Evolutionary conservation across 441 rosid genomes (phyloP).

Genomic region (Melastoma candidum): DNA sequence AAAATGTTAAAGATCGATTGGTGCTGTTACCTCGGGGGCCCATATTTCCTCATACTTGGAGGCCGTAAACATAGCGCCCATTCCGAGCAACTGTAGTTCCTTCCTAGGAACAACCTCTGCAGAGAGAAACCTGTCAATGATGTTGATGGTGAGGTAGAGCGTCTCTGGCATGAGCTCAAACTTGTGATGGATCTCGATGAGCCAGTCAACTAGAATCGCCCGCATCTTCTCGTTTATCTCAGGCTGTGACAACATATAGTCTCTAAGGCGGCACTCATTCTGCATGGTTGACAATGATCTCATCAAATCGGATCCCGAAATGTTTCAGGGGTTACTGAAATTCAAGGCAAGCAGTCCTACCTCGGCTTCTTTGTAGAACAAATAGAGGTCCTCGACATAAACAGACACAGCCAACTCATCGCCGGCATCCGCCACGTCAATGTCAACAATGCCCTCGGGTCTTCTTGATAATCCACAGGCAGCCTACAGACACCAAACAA

Average conservation of each 20-base stretch:
- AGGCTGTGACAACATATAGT: slow-evolving; percentile 61
- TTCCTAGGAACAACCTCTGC: slow-evolving; percentile 46
- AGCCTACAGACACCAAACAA: slow-evolving; percentile 28
- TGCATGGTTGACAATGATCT: slow-evolving; percentile 7
- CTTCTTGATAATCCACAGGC: slow-evolving; percentile 45
- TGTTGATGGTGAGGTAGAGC: slow-evolving; percentile 68
- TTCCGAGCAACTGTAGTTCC: slow-evolving; percentile 73
- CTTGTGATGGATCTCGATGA: slow-evolving; percentile 71
- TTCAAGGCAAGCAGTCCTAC: slow-evolving; percentile 15
- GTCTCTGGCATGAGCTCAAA: slow-evolving; percentile 80
- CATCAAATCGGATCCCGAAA: no score
- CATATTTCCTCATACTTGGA: slow-evolving; percentile 93
- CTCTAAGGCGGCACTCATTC: slow-evolving; percentile 55
- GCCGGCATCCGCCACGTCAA: slow-evolving; percentile 57
- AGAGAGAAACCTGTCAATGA: slow-evolving; percentile 65
- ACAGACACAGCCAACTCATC: slow-evolving; percentile 73
- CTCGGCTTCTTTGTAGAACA: slow-evolving; percentile 73
- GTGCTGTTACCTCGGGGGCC: slow-evolving; percentile 55
- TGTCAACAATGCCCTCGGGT: slow-evolving; percentile 47
- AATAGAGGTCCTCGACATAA: slow-evolving; percentile 82
- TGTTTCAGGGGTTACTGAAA: no score
- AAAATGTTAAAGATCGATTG: background rate
- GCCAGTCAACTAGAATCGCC: slow-evolving; percentile 76
- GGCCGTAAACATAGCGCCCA: slow-evolving; percentile 68
- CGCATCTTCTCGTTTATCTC: slow-evolving; percentile 53